A percentile compares a stretch with the other conserved stretches of the same genome.
Conservation (phyloP, 345 rosid genomes). For the Raphanus raphanistrum region DNA sequence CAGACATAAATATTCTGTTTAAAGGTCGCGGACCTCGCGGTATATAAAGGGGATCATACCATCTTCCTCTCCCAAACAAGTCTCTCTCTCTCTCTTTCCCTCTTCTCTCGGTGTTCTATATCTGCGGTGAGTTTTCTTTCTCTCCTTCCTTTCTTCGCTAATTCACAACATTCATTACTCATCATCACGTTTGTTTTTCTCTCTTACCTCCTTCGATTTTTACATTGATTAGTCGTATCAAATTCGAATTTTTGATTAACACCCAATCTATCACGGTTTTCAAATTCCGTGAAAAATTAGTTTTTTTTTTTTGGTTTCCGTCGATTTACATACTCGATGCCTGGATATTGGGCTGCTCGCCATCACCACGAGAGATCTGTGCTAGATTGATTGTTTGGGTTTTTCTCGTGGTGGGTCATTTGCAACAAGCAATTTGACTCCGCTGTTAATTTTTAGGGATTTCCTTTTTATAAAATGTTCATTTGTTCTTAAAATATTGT, state of each 20-base stretch:
- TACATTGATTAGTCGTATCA: not conserved
- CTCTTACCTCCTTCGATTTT: not conserved
- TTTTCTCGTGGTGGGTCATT: conserved; percentile 18
- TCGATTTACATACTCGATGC: conserved; percentile 2
- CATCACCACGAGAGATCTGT: not conserved
- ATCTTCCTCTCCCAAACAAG: too few species aligned
- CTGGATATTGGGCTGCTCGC: not conserved
- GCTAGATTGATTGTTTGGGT: not conserved
- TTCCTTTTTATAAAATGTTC: too few species aligned
- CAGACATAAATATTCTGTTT: too few species aligned
- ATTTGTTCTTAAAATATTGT: too few species aligned
- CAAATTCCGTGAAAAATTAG: not conserved
- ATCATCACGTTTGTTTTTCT: too few species aligned
- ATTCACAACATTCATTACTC: conserved; percentile 1
- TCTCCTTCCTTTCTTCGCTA: not conserved
- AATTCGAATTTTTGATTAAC: not conserved
- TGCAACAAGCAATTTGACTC: not conserved
- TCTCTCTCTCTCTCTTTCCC: conserved; percentile 15
- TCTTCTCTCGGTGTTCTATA: conserved; percentile 14
- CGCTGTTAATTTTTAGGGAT: not conserved
- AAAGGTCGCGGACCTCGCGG: too few species aligned
- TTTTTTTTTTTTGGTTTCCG: conserved; percentile 1
- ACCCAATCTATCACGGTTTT: not conserved
- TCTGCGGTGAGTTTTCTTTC: conserved; percentile 14
- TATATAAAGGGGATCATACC: not conserved